These are phyloP conservation scores for Boeremia exigua DNA, from an alignment of 2,329 filamentous ascomycete species.

Conservation along the genomic window DNA sequence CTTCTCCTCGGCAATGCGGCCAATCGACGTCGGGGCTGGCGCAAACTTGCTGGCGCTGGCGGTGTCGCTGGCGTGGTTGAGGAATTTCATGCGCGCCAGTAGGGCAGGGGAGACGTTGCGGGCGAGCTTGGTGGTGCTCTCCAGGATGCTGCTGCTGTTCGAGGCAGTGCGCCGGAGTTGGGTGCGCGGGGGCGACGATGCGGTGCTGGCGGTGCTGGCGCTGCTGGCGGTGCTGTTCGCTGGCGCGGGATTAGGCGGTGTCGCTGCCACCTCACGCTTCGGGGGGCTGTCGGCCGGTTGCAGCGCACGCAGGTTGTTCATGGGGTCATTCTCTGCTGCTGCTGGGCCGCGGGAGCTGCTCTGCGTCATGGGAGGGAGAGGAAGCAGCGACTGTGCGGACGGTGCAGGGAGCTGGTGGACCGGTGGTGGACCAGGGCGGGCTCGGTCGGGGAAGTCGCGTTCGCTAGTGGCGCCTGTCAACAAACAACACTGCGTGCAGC, in stretches of 20 bases:
- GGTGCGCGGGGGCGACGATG: conserved; percentile 22
- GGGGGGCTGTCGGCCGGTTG: conserved; percentile 29
- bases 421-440: background rate
- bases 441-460: conserved; percentile 18
- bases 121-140: conserved; percentile 41
- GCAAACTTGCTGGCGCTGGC: conserved; percentile 42
- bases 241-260: conserved; percentile 23
- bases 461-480: conserved; percentile 12
- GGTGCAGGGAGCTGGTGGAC: conserved; percentile 6
- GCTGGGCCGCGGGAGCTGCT: conserved; percentile 22
- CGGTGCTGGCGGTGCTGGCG: too few relatives aligned
- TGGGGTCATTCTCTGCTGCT: conserved; percentile 32
- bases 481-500: conserved; percentile 18
- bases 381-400: conserved; percentile 21
- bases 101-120: conserved; percentile 52
- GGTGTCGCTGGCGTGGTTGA: conserved; percentile 47
- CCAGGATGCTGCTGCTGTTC: conserved; percentile 18
- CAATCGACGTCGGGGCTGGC: conserved; percentile 52
- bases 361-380: conserved; percentile 23
- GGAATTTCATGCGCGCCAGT: conserved; percentile 52
- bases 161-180: conserved; percentile 19
- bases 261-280: conserved; percentile 22
- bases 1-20: conserved; percentile 73
- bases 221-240: conserved; percentile 26
- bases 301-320: conserved; percentile 31